Evolutionary conservation across 2,329 filamentous ascomycete species (phyloP).

Genomic region (Exophiala lecanii-corni): DNA sequence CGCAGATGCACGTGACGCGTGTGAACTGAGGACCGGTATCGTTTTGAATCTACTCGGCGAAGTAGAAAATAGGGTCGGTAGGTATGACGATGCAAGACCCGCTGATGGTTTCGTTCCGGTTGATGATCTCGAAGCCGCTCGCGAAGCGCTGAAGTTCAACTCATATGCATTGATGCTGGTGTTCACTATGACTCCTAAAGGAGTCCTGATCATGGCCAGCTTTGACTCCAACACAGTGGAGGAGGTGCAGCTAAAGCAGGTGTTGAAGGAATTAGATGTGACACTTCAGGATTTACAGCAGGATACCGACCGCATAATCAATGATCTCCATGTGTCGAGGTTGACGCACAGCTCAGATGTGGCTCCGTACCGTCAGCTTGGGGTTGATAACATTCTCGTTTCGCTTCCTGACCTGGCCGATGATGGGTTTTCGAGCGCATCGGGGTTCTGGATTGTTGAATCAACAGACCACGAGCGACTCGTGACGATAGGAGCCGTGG

Average conservation of each 20-base stretch:
- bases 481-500: constrained; percentile 32
- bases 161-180: constrained; percentile 62
- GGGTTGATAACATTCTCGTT: neutral
- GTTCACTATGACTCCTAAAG: constrained; percentile 54
- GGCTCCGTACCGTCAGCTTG: neutral
- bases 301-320: constrained; percentile 10
- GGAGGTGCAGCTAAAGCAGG: constrained; percentile 49
- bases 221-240: constrained; percentile 61
- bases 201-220: constrained; percentile 58
- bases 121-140: constrained; percentile 45
- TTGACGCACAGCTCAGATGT: neutral
- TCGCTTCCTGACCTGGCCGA: neutral
- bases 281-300: constrained; percentile 47
- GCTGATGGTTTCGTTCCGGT: constrained; percentile 5
- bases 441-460: constrained; percentile 37
- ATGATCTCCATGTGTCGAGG: neutral
- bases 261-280: constrained; percentile 49
- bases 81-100: neutral
- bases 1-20: constrained; percentile 41
- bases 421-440: neutral
- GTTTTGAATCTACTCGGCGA: constrained; percentile 1
- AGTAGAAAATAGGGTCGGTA: neutral
- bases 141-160: constrained; percentile 54
- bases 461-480: constrained; percentile 35
- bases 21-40: constrained; percentile 40